phyloP scores from a whole-genome alignment of 106 monocot genomes.

The Xerophyta viscosa region DNA sequence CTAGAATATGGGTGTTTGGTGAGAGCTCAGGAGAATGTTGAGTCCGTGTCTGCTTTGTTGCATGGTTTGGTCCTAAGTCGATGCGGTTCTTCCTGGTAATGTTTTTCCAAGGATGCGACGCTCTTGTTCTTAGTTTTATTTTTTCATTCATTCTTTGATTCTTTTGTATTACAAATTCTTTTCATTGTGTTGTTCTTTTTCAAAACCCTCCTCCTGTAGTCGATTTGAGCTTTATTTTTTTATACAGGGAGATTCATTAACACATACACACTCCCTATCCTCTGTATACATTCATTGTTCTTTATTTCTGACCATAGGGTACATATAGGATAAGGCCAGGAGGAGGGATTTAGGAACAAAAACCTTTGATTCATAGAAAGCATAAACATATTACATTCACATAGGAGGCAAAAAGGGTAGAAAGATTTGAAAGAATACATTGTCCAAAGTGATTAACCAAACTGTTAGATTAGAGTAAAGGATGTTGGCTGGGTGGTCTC shows the following conservation, averaged over 20 bases:
- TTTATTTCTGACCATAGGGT: too few species aligned
- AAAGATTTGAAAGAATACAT: neutral
- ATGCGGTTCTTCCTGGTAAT: slow-evolving; percentile 20
- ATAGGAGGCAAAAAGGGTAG: neutral
- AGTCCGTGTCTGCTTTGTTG: slow-evolving; percentile 2
- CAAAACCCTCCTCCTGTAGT: neutral
- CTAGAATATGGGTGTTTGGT: neutral
- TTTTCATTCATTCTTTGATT: slow-evolving; percentile 10
- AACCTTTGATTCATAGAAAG: slow-evolving; percentile 3
- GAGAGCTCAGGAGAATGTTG: too few species aligned
- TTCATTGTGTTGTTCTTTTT: neutral
- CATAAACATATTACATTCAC: neutral
- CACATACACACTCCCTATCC: too few species aligned
- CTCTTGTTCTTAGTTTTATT: neutral
- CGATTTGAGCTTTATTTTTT: neutral
- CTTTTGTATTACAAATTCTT: slow-evolving; percentile 1
- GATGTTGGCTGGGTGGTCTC: slow-evolving; percentile 69
- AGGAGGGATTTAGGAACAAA: neutral
- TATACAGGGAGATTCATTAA: neutral
- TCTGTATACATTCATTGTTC: too few species aligned
- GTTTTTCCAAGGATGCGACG: neutral
- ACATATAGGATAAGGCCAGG: too few species aligned
- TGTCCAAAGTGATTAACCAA: neutral
- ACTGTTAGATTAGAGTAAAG: slow-evolving; percentile 18
- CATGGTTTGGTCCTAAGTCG: slow-evolving; percentile 5